Conservation (phyloP, 805 yeast species). For the Candida namnaoensis region DNA sequence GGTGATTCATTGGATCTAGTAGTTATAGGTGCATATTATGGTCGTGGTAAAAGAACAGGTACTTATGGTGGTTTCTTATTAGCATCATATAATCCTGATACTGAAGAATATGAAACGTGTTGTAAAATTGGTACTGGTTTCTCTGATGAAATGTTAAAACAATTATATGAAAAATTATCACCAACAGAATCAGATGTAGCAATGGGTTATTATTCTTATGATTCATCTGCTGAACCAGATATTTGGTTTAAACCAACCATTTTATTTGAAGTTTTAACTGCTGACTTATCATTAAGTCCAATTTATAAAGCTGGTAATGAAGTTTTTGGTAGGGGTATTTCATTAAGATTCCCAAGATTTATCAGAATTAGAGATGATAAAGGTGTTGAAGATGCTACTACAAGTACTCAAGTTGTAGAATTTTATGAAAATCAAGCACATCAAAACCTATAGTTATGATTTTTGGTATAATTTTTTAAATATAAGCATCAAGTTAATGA, state of each 20-base stretch:
- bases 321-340: constrained; percentile 73
- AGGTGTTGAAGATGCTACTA: constrained; percentile 77
- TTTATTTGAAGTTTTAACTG: constrained; percentile 84
- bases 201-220: constrained; percentile 60
- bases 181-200: constrained; percentile 62
- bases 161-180: constrained; percentile 49
- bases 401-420: constrained; percentile 76
- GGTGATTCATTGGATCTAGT: constrained; percentile 94
- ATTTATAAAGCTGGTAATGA: constrained; percentile 77
- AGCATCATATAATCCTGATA: constrained; percentile 84
- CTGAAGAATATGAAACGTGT: constrained; percentile 89
- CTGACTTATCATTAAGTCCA: constrained; percentile 85
- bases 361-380: constrained; percentile 81
- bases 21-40: constrained; percentile 89
- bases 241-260: constrained; percentile 89
- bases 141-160: constrained; percentile 70
- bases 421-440: constrained; percentile 68
- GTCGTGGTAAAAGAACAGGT: constrained; percentile 92
- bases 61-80: constrained; percentile 89
- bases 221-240: constrained; percentile 73
- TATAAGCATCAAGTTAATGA: too few species aligned
- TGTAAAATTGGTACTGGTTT: constrained; percentile 98
- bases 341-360: constrained; percentile 84
- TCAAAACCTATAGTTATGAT: background rate
- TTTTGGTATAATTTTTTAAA: too few species aligned